phyloP scores from a whole-genome alignment of 805 yeast species.

The Kuraishia cidri region DNA sequence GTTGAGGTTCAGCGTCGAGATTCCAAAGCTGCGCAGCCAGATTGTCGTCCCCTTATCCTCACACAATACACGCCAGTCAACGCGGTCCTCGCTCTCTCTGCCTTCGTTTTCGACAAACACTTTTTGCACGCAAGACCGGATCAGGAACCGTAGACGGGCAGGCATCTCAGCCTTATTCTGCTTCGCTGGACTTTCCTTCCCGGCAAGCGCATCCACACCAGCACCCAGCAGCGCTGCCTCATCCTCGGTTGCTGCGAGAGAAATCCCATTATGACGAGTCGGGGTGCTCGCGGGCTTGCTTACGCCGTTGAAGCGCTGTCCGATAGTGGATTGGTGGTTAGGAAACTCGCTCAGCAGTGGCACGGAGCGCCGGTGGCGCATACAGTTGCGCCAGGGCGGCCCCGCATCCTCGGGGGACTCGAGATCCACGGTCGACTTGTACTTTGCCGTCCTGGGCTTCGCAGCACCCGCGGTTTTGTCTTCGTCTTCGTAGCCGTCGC shows the following conservation, averaged over 20 bases:
- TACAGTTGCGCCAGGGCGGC: conserved; percentile 41
- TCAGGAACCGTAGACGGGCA: conserved; percentile 37
- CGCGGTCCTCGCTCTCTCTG: conserved; percentile 12
- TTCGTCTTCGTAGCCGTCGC: background rate
- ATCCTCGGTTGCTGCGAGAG: conserved; percentile 1
- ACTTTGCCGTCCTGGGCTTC: background rate
- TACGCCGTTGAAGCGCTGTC: conserved; percentile 7
- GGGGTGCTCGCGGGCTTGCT: background rate
- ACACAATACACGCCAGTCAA: conserved; percentile 51
- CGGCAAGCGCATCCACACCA: background rate
- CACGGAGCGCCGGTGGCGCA: conserved; percentile 30
- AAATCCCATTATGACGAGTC: background rate
- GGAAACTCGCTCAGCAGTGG: conserved; percentile 46
- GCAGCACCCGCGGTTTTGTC: background rate
- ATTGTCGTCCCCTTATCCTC: conserved; percentile 47
- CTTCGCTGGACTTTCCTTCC: conserved; percentile 1
- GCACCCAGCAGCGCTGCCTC: conserved; percentile 1
- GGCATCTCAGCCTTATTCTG: conserved; percentile 37
- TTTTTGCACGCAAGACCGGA: conserved; percentile 52
- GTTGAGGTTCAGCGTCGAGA: conserved; percentile 36
- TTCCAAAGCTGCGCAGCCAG: conserved; percentile 47
- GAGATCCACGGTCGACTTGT: conserved; percentile 3
- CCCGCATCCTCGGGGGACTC: conserved; percentile 32
- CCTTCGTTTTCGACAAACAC: conserved; percentile 29
- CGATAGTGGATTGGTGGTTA: conserved; percentile 27